Base-by-base conservation (phyloP, 2,329 filamentous ascomycete genomes). In the Alternaria infectoria region DNA sequence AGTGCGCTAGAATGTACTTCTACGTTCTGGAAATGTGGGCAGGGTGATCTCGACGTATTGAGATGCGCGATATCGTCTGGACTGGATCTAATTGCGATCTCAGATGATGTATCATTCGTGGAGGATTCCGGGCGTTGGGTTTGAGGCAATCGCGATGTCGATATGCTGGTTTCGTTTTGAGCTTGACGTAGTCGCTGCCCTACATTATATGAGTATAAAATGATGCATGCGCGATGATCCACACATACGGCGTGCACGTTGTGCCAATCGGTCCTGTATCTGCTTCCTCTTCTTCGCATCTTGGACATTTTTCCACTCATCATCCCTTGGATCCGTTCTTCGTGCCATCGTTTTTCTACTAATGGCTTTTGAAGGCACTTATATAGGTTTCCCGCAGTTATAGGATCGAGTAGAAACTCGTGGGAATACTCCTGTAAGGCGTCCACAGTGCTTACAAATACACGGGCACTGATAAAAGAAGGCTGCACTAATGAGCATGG, bases 241-340 rank as follows among this genome's bases (percentile, higher is more conserved):
- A 26, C 13, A 69, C 73, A 67, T 70, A 80, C 79, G 64, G 68
- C 79, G 70, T 21, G 78, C 79, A 69, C 79, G 69, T 63, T 81
- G 79, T 23, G 80, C 80, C 45, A 81, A 63, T 47, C 78, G 70
- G 66, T 81, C 79, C 67, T 81, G 79, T n/a, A 81, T 79, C 54
- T 79, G 75, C 67, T 82, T 81, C 43, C 80, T 69, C 61, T 79
- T 76, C 62, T 74, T 78, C 5, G 77, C 73, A 59, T 81, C 78
- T 47, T 74, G 59, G 25, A 80, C 73, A 17, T 73, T 69, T 36
- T 74, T 73, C 79, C 79, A 82, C 25, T 73, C 61, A 30, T 77
- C 74, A 12, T 74, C 70, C 32, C 67, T 69, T 1, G 72, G 70
- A 19, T 61, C 60, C 10, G 67, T 73, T 61, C 66, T 65, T 25